phyloP scores from a whole-genome alignment of 1,284 basidiomycete species.

The Paramarasmius palmivorus region DNA sequence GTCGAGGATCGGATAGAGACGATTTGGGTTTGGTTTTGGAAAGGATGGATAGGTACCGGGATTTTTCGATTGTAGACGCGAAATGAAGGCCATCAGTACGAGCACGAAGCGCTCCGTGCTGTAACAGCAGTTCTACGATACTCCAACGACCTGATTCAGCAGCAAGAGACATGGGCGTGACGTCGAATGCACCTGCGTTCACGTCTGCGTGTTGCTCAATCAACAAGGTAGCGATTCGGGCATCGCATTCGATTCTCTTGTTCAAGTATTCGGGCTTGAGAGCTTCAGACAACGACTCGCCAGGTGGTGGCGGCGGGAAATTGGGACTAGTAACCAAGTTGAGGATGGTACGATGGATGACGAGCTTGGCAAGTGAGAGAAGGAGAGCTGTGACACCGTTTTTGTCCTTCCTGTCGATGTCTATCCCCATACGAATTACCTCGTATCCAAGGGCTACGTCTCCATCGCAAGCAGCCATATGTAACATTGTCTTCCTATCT shows the following conservation, averaged over 20 bases:
- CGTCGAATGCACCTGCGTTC: conserved; percentile 3
- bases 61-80: neutral
- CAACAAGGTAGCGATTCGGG: conserved; percentile 10
- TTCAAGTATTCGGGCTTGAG: neutral
- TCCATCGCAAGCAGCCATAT: conserved; percentile 10
- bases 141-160: conserved; percentile 3
- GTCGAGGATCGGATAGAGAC: conserved; percentile 1
- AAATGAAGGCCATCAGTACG: neutral
- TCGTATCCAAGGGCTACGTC: conserved; percentile 21
- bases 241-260: conserved; percentile 1
- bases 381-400: conserved; percentile 19
- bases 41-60: neutral
- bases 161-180: conserved; percentile 6
- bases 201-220: conserved; percentile 16
- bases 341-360: neutral
- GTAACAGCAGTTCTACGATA: conserved; percentile 8
- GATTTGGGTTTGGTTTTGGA: conserved; percentile 1
- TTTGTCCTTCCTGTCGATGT: neutral
- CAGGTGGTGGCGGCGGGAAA: neutral
- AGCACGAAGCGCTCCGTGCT: conserved; percentile 7
- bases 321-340: too few relatives aligned
- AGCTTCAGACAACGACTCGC: neutral
- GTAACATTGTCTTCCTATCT: neutral
- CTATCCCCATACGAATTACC: conserved; percentile 17
- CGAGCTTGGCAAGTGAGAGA: conserved; percentile 8